phyloP scores from a whole-genome alignment of 768 basidiomycete species.

The Russula foetens region DNA sequence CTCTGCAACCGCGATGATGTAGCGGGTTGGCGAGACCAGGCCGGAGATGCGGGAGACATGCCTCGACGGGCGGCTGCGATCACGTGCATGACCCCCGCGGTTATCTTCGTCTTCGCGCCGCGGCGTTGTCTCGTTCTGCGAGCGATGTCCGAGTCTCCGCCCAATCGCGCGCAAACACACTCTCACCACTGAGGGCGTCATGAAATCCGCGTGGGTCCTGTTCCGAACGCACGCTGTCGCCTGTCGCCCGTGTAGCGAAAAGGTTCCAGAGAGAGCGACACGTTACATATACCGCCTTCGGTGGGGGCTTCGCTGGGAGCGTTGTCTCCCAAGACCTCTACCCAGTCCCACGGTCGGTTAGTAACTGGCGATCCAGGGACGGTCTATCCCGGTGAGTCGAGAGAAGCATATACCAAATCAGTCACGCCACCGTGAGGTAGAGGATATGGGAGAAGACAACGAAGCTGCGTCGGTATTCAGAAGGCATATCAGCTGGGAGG shows the following conservation, averaged over 20 bases:
- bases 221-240: constrained; percentile 35
- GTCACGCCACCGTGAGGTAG: constrained; percentile 38
- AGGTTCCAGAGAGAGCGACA: constrained; percentile 63
- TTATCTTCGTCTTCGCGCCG: constrained; percentile 28
- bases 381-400: constrained; percentile 42
- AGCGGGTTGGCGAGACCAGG: too few relatives aligned
- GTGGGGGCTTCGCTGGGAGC: constrained; percentile 32
- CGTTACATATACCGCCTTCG: constrained; percentile 46
- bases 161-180: too few relatives aligned
- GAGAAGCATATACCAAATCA: too few relatives aligned
- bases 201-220: constrained; percentile 43
- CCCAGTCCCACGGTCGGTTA: too few relatives aligned
- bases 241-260: too few relatives aligned
- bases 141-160: constrained; percentile 53
- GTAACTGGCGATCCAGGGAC: constrained; percentile 48
- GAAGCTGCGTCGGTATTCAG: constrained; percentile 49
- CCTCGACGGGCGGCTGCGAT: too few relatives aligned
- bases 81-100: too few relatives aligned
- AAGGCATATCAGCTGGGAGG: constrained; percentile 48
- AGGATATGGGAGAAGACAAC: constrained; percentile 48
- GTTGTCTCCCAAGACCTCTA: constrained; percentile 58
- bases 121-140: constrained; percentile 28
- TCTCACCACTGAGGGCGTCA: constrained; percentile 55
- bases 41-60: background rate
- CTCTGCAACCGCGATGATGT: too few relatives aligned